These are phyloP conservation scores for Cyclostephanos invisitatus DNA, from an alignment of 108 stramenopile species.

Conservation along the genomic window DNA sequence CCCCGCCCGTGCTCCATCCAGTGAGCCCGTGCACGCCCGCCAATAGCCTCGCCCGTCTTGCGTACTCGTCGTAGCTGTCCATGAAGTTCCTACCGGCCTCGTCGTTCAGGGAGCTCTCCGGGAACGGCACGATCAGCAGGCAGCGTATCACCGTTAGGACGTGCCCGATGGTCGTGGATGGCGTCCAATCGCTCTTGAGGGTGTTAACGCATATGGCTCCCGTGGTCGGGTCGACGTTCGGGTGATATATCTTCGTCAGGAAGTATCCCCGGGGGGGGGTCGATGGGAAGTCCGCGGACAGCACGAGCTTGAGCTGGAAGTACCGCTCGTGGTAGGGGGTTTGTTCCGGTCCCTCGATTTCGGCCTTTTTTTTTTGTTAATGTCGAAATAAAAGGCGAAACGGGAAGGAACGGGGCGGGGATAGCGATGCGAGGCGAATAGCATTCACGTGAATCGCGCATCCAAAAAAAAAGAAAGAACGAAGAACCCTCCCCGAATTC, in stretches of 20 bases:
- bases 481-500: too few relatives aligned
- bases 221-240: conserved; percentile 92
- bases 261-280: conserved; percentile 97
- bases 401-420: neutral
- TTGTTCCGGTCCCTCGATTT: conserved; percentile 91
- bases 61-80: conserved; percentile 98
- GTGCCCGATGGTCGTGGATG: conserved; percentile 87
- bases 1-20: conserved; percentile 22
- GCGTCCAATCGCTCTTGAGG: conserved; percentile 95
- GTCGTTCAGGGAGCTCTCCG: conserved; percentile 97
- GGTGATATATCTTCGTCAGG: conserved; percentile 98
- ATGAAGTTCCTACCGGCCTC: conserved; percentile 99
- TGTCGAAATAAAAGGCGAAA: conserved; percentile 2
- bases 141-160: conserved; percentile 98
- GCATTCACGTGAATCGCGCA: neutral
- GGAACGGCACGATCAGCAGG: conserved; percentile 98
- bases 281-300: conserved; percentile 84
- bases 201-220: conserved; percentile 99
- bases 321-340: conserved; percentile 94
- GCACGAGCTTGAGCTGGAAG: conserved; percentile 94
- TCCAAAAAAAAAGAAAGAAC: neutral
- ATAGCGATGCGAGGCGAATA: neutral
- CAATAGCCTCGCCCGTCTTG: conserved; percentile 89
- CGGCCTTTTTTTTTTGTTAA: conserved; percentile 59
- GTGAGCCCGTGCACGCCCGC: conserved; percentile 90